phyloP scores from a whole-genome alignment of 2,329 filamentous ascomycete genomes.

The Rutstroemia sp. region DNA sequence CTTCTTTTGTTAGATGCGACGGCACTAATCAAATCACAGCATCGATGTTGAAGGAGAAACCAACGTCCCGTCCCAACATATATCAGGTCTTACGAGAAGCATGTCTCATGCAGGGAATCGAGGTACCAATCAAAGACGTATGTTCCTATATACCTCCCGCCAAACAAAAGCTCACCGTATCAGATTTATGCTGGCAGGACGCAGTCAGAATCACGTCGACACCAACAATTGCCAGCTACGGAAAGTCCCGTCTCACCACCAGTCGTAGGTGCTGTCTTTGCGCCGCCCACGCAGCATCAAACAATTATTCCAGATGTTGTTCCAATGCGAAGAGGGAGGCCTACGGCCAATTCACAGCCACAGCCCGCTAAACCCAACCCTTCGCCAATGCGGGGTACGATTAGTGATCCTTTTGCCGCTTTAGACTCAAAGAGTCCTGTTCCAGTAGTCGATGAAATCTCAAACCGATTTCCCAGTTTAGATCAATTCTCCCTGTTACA shows the following conservation, averaged over 20 bases:
- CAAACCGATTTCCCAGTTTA: constrained; percentile 77
- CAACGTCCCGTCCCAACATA: constrained; percentile 72
- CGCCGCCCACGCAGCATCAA: constrained; percentile 63
- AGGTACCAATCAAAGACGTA: constrained; percentile 85
- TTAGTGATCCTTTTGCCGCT: constrained; percentile 82
- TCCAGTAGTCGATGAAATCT: constrained; percentile 67
- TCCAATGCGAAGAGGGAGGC: constrained; percentile 85
- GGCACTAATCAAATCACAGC: constrained; percentile 40
- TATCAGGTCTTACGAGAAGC: constrained; percentile 86
- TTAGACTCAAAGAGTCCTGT: constrained; percentile 61
- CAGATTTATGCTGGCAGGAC: constrained; percentile 65
- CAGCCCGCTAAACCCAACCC: constrained; percentile 48
- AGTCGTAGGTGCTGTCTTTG: constrained; percentile 72
- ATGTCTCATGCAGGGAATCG: constrained; percentile 80
- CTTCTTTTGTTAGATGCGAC: neutral
- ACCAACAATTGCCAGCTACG: constrained; percentile 50
- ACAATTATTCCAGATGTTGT: constrained; percentile 79
- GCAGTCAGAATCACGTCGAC: constrained; percentile 53
- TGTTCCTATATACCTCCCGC: constrained; percentile 29
- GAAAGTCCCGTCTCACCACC: constrained; percentile 46
- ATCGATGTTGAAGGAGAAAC: constrained; percentile 84
- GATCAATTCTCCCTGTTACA: constrained; percentile 90
- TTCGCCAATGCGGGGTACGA: constrained; percentile 62
- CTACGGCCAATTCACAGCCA: constrained; percentile 44
- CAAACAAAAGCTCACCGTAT: constrained; percentile 7